phyloP scores from a whole-genome alignment of 2,329 filamentous ascomycete species.

The Paracoccidioides brasiliensis region DNA sequence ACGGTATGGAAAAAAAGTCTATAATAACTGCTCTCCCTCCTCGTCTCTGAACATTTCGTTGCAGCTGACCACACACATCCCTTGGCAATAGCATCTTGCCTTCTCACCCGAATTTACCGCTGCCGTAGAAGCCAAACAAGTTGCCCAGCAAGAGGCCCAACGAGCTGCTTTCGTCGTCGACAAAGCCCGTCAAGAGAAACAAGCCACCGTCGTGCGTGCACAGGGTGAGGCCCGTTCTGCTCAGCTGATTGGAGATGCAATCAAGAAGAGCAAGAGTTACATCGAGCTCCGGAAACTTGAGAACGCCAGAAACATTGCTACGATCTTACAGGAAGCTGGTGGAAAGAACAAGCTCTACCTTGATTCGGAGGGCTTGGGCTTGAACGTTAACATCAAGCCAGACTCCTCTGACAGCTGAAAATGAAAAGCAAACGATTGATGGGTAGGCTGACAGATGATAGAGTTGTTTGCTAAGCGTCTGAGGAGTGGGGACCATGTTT shows the following conservation, averaged over 20 bases:
- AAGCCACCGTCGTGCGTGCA: conserved; percentile 93
- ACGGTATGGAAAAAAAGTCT: conserved; percentile 48
- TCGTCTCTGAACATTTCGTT: not conserved
- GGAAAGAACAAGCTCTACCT: conserved; percentile 89
- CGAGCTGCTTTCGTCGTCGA: conserved; percentile 94
- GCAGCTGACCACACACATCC: conserved; percentile 8
- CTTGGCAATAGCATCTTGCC: conserved; percentile 42
- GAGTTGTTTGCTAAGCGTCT: not conserved
- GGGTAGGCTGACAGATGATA: not conserved
- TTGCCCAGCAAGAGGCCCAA: conserved; percentile 82
- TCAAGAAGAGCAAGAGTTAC: conserved; percentile 98
- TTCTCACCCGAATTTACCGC: conserved; percentile 59
- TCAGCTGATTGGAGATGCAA: conserved; percentile 93
- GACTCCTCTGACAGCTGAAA: conserved; percentile 15
- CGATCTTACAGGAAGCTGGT: conserved; percentile 69
- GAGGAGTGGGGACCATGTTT: not conserved
- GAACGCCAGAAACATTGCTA: conserved; percentile 82
- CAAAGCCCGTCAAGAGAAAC: conserved; percentile 98
- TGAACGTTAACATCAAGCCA: conserved; percentile 54
- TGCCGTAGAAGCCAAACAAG: conserved; percentile 56
- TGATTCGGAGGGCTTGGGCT: conserved; percentile 75
- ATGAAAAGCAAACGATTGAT: too few species aligned
- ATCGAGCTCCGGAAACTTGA: conserved; percentile 97
- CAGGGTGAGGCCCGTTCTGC: conserved; percentile 98
- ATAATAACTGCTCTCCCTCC: not conserved